phyloP scores from a whole-genome alignment of 495 filamentous ascomycete species.

The Pseudoneurospora amorphoporcata region DNA sequence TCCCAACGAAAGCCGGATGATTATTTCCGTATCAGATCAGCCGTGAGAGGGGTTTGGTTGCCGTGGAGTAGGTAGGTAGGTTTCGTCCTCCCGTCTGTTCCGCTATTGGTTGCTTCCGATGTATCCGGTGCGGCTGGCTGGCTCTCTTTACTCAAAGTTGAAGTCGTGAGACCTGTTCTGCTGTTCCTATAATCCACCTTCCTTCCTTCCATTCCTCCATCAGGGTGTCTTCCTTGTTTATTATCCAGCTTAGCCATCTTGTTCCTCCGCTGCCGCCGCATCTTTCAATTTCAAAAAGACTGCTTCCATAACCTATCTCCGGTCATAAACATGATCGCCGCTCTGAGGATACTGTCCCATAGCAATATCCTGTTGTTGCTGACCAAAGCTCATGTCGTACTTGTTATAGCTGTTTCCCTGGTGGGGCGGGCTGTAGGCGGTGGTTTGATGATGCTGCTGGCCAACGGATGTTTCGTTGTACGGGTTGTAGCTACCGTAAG shows the following conservation, averaged over 20 bases:
- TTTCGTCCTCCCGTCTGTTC: neutral
- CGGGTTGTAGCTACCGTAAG: slow-evolving; percentile 15
- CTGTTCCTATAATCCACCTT: neutral
- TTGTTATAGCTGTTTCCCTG: slow-evolving; percentile 3
- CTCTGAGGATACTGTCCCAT: neutral
- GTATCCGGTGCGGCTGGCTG: neutral
- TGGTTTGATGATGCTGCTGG: neutral
- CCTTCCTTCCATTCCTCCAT: neutral
- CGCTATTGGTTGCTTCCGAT: neutral
- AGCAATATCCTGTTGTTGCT: neutral
- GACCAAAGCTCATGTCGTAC: neutral
- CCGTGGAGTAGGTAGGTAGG: neutral
- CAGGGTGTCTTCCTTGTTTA: neutral
- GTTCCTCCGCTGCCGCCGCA: no score
- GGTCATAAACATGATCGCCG: neutral
- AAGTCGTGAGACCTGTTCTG: neutral
- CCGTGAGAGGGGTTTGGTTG: neutral
- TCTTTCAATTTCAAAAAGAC: neutral
- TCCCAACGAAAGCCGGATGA: neutral
- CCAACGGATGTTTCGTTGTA: slow-evolving; percentile 19
- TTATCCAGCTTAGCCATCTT: neutral
- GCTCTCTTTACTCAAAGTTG: neutral
- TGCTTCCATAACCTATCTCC: neutral
- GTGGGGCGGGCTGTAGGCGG: neutral
- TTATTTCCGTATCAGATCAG: neutral